phyloP scores from a whole-genome alignment of 164 flowering plant genomes.

The Santalum album region DNA sequence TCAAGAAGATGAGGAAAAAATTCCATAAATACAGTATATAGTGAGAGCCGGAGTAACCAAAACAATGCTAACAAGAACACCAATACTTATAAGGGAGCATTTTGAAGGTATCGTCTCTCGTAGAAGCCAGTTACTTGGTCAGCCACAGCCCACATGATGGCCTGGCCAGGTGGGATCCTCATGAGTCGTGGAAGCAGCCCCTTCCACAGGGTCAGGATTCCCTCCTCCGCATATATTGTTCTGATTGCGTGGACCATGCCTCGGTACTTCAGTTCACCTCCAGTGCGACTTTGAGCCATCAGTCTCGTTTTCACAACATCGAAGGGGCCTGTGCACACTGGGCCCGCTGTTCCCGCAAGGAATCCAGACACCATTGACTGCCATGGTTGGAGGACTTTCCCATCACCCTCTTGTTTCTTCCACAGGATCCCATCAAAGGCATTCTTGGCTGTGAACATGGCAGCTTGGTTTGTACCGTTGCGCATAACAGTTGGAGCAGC shows the following conservation, averaged over 20 bases:
- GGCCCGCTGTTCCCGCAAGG: slow-evolving; percentile 95
- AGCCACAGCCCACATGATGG: slow-evolving; percentile 98
- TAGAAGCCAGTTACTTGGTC: slow-evolving; percentile 84
- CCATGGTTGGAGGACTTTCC: slow-evolving; percentile 79
- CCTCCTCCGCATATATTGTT: slow-evolving; percentile 87
- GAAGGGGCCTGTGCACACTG: slow-evolving; percentile 93
- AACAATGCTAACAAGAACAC: not conserved
- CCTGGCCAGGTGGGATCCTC: slow-evolving; percentile 99
- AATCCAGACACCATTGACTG: slow-evolving; percentile 98
- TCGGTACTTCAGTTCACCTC: slow-evolving; percentile 59
- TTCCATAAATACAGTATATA: too few relatives aligned
- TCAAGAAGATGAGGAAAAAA: too few relatives aligned
- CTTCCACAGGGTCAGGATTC: slow-evolving; percentile 81
- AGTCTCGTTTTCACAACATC: slow-evolving; percentile 96
- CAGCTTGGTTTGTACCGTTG: slow-evolving; percentile 97
- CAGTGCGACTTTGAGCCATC: slow-evolving; percentile 80
- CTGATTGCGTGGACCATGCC: slow-evolving; percentile 89
- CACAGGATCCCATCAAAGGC: slow-evolving; percentile 68
- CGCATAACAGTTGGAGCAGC: slow-evolving; percentile 98
- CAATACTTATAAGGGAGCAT: slow-evolving; percentile 14
- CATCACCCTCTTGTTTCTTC: slow-evolving; percentile 96
- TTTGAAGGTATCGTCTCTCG: slow-evolving; percentile 51
- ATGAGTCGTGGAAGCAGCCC: slow-evolving; percentile 91
- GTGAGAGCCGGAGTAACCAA: too few relatives aligned
- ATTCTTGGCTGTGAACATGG: slow-evolving; percentile 93